A percentile compares a stretch with the other conserved stretches of the same genome.
Conservation (phyloP, 257 asterid species). For the Fraxinus pennsylvanica region DNA sequence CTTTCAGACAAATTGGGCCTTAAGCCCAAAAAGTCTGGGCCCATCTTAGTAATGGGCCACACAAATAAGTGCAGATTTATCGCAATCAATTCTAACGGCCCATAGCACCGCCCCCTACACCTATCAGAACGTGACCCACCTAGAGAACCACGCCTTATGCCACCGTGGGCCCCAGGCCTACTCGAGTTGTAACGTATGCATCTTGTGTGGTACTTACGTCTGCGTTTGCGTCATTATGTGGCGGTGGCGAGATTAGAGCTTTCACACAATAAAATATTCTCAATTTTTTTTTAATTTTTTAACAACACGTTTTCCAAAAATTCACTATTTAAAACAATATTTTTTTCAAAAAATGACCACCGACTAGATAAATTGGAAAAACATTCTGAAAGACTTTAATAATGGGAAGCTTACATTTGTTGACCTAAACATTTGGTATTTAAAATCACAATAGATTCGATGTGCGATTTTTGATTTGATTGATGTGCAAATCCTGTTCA, state of each 20-base stretch:
- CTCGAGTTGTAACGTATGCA: slow-evolving; percentile 6
- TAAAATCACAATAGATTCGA: too few relatives aligned
- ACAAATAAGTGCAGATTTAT: not conserved
- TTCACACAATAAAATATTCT: too few relatives aligned
- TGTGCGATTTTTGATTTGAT: too few relatives aligned
- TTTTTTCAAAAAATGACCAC: too few relatives aligned
- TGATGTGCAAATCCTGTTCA: too few relatives aligned
- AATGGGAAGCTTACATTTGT: too few relatives aligned
- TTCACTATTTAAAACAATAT: too few relatives aligned
- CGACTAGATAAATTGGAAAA: too few relatives aligned
- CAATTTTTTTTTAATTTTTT: too few relatives aligned
- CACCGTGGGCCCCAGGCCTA: not conserved
- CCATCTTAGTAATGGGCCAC: not conserved
- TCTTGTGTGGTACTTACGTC: not conserved
- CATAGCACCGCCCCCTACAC: slow-evolving; percentile 12
- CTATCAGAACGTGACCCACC: slow-evolving; percentile 9
- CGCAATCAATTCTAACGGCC: slow-evolving; percentile 23
- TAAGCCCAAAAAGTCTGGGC: not conserved
- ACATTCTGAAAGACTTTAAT: too few relatives aligned
- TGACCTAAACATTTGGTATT: too few relatives aligned
- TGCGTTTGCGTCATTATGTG: not conserved
- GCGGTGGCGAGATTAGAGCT: not conserved
- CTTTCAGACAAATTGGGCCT: slow-evolving; percentile 12
- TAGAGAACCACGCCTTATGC: not conserved
- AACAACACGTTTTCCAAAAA: too few relatives aligned